Evolutionary conservation across 768 basidiomycete species (phyloP).

Genomic region (Lentinula raphanica): DNA sequence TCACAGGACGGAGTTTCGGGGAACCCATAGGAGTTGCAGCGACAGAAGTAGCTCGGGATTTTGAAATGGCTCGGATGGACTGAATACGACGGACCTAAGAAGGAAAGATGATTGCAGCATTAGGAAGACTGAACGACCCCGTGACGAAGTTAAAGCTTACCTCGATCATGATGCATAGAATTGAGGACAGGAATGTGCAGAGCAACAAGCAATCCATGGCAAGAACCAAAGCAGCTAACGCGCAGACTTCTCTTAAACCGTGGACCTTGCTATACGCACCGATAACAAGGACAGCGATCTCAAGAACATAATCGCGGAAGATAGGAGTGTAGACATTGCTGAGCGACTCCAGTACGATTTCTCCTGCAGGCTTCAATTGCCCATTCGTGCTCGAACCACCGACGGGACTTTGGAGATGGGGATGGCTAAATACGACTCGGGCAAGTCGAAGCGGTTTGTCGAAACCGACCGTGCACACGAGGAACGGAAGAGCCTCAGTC

Average conservation of each 20-base stretch:
- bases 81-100: constrained; percentile 58
- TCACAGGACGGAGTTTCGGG: neutral
- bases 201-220: constrained; percentile 83
- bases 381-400: constrained; percentile 22
- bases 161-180: constrained; percentile 95
- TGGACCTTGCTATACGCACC: constrained; percentile 85
- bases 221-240: constrained; percentile 85
- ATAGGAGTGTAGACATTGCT: constrained; percentile 75
- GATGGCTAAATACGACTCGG: constrained; percentile 82
- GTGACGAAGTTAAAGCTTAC: constrained; percentile 34
- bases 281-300: constrained; percentile 82
- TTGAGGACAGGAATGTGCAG: constrained; percentile 84
- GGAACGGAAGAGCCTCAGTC: constrained; percentile 94
- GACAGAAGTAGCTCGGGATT: constrained; percentile 28
- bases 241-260: constrained; percentile 91
- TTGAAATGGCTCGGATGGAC: constrained; percentile 47
- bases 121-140: neutral
- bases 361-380: constrained; percentile 67
- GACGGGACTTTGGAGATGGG: constrained; percentile 45
- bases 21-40: constrained; percentile 20
- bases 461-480: constrained; percentile 96
- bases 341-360: constrained; percentile 82
- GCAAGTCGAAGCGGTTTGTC: constrained; percentile 95
- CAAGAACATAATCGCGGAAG: constrained; percentile 88
- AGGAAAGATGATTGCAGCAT: constrained; percentile 4